Conservation (phyloP, 2,329 filamentous ascomycete genomes). For the Trichoderma sp. region DNA sequence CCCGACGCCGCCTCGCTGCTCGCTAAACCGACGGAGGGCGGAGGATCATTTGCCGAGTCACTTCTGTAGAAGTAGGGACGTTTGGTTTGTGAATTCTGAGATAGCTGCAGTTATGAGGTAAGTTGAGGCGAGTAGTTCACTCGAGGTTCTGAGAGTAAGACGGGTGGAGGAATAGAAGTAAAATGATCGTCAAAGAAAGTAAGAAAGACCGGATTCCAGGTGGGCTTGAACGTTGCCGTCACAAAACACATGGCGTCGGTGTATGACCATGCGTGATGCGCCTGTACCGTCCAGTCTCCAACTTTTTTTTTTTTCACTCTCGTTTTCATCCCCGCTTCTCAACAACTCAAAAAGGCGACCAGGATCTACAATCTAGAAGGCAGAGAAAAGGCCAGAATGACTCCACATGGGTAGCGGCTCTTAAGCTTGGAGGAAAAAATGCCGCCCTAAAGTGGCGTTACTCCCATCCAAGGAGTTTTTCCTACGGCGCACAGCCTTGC, state of each 20-base stretch:
- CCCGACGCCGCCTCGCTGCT: neutral
- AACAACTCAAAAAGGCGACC: neutral
- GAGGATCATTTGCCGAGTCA: neutral
- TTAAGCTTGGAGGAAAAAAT: neutral
- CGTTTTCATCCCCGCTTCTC: neutral
- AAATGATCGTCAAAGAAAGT: neutral
- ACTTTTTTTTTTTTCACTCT: neutral
- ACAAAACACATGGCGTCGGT: neutral
- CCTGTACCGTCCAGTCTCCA: slow-evolving; percentile 1
- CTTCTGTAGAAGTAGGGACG: neutral
- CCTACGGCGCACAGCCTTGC: neutral
- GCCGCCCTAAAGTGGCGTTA: slow-evolving; percentile 2
- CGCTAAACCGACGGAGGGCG: neutral
- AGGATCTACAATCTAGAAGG: slow-evolving; percentile 11
- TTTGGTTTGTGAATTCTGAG: neutral
- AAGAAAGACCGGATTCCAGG: neutral
- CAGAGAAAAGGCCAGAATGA: neutral
- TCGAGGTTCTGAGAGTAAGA: neutral
- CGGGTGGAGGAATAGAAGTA: neutral
- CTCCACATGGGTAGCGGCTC: slow-evolving; percentile 8
- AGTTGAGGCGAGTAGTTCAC: neutral
- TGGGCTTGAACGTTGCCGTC: neutral
- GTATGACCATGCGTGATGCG: neutral
- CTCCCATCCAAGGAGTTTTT: neutral
- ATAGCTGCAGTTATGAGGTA: neutral